These are phyloP conservation scores for Tetrapisispora pingtungensis DNA, from an alignment of 805 yeast genomes.

Conservation along the genomic window DNA sequence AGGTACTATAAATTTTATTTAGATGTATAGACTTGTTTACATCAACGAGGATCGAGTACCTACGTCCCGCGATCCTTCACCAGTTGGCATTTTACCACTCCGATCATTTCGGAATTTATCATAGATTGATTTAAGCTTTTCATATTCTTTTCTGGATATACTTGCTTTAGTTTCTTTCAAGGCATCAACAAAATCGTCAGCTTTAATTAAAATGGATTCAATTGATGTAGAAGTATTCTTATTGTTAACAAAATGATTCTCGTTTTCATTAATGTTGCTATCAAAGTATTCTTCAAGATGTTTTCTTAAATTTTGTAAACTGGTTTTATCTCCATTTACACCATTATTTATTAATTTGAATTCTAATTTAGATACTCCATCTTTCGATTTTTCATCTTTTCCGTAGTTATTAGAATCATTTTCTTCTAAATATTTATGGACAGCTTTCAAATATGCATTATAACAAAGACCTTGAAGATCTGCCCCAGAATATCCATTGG, in stretches of 20 bases:
- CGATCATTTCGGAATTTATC: slow-evolving; percentile 62
- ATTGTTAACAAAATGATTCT: neutral
- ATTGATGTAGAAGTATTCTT: slow-evolving; percentile 5
- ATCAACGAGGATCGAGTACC: slow-evolving; percentile 81
- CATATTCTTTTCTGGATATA: slow-evolving; percentile 62
- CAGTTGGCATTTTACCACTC: slow-evolving; percentile 83
- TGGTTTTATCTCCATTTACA: neutral
- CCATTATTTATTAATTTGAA: neutral
- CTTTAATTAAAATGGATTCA: slow-evolving; percentile 29
- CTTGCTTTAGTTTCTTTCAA: slow-evolving; percentile 78
- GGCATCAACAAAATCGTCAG: slow-evolving; percentile 50
- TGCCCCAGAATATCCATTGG: slow-evolving; percentile 86
- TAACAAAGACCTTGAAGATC: slow-evolving; percentile 88
- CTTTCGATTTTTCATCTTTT: neutral
- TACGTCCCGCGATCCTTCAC: slow-evolving; percentile 64
- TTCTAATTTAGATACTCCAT: neutral
- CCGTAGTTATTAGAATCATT: neutral
- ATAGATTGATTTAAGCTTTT: slow-evolving; percentile 55
- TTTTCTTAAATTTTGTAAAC: neutral
- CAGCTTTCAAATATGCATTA: slow-evolving; percentile 83
- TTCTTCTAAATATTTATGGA: slow-evolving; percentile 50
- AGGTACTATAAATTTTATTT: no score
- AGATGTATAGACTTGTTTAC: slow-evolving; percentile 30
- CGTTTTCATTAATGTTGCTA: neutral
- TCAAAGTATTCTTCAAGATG: neutral